Evolutionary conservation across 768 basidiomycete genomes (phyloP).

Genomic region (Rhodosporidiobolus odoratus): DNA sequence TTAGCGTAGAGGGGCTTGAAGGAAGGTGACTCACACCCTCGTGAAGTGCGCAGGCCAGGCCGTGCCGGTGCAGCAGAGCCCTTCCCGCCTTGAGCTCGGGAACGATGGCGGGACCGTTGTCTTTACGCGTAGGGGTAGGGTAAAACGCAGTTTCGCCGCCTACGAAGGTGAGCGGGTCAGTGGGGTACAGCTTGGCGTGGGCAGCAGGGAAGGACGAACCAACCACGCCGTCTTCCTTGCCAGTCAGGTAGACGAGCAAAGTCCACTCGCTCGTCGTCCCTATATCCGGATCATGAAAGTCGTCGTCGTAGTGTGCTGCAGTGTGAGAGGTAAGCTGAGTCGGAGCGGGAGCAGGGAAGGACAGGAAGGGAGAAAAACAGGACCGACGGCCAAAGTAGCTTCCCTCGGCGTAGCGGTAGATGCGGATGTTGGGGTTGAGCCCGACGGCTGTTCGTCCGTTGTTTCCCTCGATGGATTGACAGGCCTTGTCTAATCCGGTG

Average conservation of each 20-base stretch:
- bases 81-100: conserved; percentile 23
- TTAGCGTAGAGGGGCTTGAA: not conserved
- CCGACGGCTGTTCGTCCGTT: conserved; percentile 41
- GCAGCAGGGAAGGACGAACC: conserved; percentile 45
- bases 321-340: not conserved
- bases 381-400: conserved; percentile 59
- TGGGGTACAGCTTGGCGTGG: not conserved
- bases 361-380: not conserved
- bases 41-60: conserved; percentile 51
- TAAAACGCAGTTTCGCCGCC: conserved; percentile 64
- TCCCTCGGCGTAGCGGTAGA: conserved; percentile 57
- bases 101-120: conserved; percentile 22
- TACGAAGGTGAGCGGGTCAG: not conserved
- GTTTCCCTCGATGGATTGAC: not conserved
- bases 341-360: not conserved
- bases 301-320: conserved; percentile 68
- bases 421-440: conserved; percentile 66
- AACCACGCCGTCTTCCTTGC: conserved; percentile 62
- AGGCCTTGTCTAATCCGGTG: conserved; percentile 16
- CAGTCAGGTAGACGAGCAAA: conserved; percentile 65
- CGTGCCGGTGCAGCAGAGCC: conserved; percentile 54
- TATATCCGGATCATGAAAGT: conserved; percentile 46
- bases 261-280: conserved; percentile 59
- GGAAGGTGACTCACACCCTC: conserved; percentile 29
- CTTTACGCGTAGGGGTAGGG: conserved; percentile 51